phyloP scores from a whole-genome alignment of 345 rosid genomes.

The Acer yangbiense region DNA sequence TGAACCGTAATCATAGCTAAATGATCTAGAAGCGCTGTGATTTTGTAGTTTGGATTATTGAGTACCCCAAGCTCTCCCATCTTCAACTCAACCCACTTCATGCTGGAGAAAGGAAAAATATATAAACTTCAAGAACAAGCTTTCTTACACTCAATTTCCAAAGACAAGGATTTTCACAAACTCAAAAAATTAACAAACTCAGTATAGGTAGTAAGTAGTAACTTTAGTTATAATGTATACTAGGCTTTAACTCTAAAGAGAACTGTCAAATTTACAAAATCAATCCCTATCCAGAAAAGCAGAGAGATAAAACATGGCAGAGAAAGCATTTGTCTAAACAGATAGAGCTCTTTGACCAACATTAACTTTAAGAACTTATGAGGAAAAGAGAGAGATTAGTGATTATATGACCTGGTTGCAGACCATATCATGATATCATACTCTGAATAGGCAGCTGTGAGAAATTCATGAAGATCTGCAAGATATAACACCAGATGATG shows the following conservation, averaged over 20 bases:
- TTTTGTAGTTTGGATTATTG: constrained; percentile 81
- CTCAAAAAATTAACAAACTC: background rate
- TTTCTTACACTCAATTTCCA: background rate
- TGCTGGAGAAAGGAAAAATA: constrained; percentile 46
- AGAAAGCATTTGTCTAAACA: background rate
- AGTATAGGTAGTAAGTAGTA: background rate
- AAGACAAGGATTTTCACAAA: background rate
- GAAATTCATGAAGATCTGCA: constrained; percentile 97
- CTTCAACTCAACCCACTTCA: constrained; percentile 98
- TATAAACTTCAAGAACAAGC: background rate
- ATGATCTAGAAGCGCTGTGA: constrained; percentile 92
- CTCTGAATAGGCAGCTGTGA: constrained; percentile 83
- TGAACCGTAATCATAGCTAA: constrained; percentile 95
- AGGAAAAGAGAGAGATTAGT: background rate
- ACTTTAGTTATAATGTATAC: background rate
- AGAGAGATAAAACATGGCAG: background rate
- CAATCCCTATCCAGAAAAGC: background rate
- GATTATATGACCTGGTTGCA: constrained; percentile 70
- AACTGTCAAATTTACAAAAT: background rate
- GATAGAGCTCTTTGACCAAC: background rate
- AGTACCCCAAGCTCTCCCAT: constrained; percentile 97
- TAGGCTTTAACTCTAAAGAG: background rate
- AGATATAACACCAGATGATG: constrained; percentile 13
- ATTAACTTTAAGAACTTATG: background rate
- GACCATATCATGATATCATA: constrained; percentile 99